A percentile compares a stretch with the other conserved stretches of the same genome.
phyloP scores from a whole-genome alignment of 345 rosid genomes.

The Bruguiera sexangula region DNA sequence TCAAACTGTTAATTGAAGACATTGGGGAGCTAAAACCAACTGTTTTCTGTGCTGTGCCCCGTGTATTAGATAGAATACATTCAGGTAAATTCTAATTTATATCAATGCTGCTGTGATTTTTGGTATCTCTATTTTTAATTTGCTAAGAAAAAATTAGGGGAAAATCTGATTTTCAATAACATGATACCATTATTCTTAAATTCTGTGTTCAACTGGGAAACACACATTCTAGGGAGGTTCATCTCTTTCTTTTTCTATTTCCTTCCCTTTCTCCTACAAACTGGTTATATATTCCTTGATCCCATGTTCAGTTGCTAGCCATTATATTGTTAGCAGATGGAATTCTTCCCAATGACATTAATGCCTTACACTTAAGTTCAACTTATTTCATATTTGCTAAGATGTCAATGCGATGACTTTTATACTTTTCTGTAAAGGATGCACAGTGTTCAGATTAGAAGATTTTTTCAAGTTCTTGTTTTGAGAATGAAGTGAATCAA shows the following conservation, averaged over 20 bases:
- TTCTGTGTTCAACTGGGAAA: background rate
- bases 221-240: too few species aligned
- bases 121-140: background rate
- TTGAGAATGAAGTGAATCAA: background rate
- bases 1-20: conserved; percentile 81
- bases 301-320: too few species aligned
- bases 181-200: conserved; percentile 2
- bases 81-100: conserved; percentile 41
- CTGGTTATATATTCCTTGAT: background rate
- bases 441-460: background rate
- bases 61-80: conserved; percentile 83
- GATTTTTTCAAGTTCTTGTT: background rate
- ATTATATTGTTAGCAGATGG: too few species aligned
- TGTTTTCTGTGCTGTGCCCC: conserved; percentile 96
- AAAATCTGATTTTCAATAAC: conserved; percentile 5
- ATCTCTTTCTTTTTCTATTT: background rate
- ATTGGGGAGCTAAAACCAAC: conserved; percentile 84
- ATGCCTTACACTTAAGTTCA: too few species aligned
- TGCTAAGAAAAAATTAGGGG: background rate
- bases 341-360: too few species aligned
- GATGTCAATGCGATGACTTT: too few species aligned
- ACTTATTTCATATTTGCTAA: too few species aligned
- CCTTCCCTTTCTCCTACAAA: background rate
- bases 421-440: too few species aligned
- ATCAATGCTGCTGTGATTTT: background rate